Conservation (phyloP, 2,329 filamentous ascomycete species). For the Stachybotrys elegans region DNA sequence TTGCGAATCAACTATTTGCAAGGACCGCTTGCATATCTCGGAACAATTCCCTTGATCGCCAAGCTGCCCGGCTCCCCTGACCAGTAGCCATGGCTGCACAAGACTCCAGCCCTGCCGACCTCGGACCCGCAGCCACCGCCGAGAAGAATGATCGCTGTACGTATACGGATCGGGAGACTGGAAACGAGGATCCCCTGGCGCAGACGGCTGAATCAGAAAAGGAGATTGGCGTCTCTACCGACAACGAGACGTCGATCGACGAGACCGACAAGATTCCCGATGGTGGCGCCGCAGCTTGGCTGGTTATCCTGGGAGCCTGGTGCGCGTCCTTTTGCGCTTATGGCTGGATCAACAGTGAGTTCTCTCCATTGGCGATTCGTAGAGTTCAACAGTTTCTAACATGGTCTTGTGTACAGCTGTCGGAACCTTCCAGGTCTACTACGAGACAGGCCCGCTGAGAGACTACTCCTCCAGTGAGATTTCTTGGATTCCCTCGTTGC, state of each 20-base stretch:
- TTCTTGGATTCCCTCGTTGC: conserved; percentile 50
- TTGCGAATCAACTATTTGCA: too few species aligned
- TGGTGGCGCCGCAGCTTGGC: conserved; percentile 21
- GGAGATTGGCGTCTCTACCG: background rate
- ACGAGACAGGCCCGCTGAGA: conserved; percentile 36
- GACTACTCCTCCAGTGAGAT: conserved; percentile 44
- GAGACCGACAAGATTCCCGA: conserved; percentile 25
- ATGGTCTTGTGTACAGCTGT: conserved; percentile 13
- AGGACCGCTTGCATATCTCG: too few species aligned
- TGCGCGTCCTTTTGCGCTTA: conserved; percentile 27
- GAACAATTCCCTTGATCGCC: too few species aligned
- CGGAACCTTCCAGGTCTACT: conserved; percentile 50
- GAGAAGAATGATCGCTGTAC: too few species aligned
- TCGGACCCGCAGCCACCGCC: too few species aligned
- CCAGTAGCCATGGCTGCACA: too few species aligned
- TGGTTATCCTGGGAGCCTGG: conserved; percentile 25
- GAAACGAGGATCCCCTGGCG: background rate
- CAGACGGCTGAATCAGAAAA: conserved; percentile 2
- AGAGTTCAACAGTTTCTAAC: background rate
- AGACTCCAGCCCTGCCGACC: too few species aligned
- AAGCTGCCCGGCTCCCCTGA: too few species aligned
- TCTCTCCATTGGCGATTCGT: background rate
- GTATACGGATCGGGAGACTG: background rate
- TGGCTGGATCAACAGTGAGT: conserved; percentile 25
- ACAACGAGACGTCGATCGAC: background rate